phyloP scores from a whole-genome alignment of 148 eudicot species.

The Rhododendron ferrugineum region DNA sequence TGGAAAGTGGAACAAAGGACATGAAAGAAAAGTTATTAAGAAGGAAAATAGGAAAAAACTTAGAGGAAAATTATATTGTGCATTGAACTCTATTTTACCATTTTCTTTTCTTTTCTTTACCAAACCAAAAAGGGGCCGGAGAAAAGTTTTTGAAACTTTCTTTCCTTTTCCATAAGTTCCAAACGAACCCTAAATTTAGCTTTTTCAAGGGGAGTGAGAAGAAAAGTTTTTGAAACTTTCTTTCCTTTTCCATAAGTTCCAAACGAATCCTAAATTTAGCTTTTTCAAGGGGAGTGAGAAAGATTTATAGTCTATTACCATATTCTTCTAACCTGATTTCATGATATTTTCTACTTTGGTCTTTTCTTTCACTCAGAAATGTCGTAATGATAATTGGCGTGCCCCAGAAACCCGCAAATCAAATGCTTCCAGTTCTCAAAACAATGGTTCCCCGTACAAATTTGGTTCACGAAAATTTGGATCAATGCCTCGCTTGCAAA shows the following conservation, averaged over 20 bases:
- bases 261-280: not conserved
- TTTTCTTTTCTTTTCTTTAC: too few relatives aligned
- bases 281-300: not conserved
- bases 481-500: constrained; percentile 6
- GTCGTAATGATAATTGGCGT: constrained; percentile 15
- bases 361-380: not conserved
- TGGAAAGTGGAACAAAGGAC: too few relatives aligned
- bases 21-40: too few relatives aligned
- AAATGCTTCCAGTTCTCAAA: not conserved
- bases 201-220: not conserved
- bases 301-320: not conserved
- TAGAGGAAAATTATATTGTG: too few relatives aligned
- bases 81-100: too few relatives aligned
- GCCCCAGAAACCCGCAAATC: constrained; percentile 1
- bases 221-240: too few relatives aligned
- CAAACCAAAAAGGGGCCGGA: too few relatives aligned
- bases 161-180: too few relatives aligned
- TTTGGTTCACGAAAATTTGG: constrained; percentile 7
- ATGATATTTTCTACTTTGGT: not conserved
- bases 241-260: too few relatives aligned
- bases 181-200: not conserved
- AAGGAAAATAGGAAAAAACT: too few relatives aligned
- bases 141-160: too few relatives aligned
- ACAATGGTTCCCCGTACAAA: not conserved
- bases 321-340: not conserved